Evolutionary conservation across 2,329 filamentous ascomycete genomes (phyloP).

Genomic region (Huntiella savannae): DNA sequence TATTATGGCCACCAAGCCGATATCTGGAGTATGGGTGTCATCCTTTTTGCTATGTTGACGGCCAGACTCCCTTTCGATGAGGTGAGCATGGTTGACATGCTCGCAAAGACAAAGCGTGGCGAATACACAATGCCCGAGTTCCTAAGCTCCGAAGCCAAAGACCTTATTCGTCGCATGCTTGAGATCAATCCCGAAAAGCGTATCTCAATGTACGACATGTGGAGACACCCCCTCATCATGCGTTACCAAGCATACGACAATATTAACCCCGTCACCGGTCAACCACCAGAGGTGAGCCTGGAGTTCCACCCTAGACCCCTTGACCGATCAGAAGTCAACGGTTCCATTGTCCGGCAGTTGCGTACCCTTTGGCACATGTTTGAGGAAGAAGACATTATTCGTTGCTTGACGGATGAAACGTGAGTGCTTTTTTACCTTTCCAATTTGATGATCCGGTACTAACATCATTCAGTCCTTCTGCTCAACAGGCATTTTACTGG

Average conservation of each 20-base stretch:
- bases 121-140: conserved; percentile 40
- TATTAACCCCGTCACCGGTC: conserved; percentile 33
- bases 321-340: conserved; percentile 50
- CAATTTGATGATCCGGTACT: conserved; percentile 11
- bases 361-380: conserved; percentile 83
- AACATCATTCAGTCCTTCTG: conserved; percentile 44
- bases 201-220: conserved; percentile 64
- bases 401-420: conserved; percentile 46
- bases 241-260: conserved; percentile 66
- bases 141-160: conserved; percentile 49
- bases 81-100: conserved; percentile 40
- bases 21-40: conserved; percentile 86
- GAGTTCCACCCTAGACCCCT: conserved; percentile 41
- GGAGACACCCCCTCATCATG: conserved; percentile 67
- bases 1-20: conserved; percentile 80
- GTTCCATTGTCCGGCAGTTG: conserved; percentile 66
- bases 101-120: conserved; percentile 39
- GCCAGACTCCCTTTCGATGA: conserved; percentile 71
- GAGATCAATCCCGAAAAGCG: conserved; percentile 59
- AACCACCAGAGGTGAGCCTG: conserved; percentile 38
- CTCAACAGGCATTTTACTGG: conserved; percentile 87
- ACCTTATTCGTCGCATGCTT: conserved; percentile 65
- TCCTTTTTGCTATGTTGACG: conserved; percentile 72
- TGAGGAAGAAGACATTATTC: conserved; percentile 49
- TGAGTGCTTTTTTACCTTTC: conserved; percentile 22